These are phyloP conservation scores for Teunomyces lycoperdinae DNA, from an alignment of 805 yeast genomes.

Conservation along the genomic window DNA sequence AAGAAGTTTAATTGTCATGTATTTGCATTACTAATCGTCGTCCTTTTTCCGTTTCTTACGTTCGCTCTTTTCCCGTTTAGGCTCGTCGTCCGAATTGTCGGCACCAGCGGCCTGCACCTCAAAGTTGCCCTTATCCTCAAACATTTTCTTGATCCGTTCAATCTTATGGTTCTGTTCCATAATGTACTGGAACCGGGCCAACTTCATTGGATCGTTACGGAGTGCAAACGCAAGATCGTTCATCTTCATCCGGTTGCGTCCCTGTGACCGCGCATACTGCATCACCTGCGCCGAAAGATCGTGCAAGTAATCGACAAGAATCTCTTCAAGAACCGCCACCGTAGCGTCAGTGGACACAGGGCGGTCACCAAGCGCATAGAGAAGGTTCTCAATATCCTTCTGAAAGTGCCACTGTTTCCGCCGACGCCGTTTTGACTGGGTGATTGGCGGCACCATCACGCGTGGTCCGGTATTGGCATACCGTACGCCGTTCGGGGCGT, in stretches of 20 bases:
- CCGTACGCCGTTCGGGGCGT: background rate
- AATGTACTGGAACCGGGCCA: constrained; percentile 40
- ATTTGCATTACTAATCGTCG: background rate
- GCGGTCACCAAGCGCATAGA: constrained; percentile 42
- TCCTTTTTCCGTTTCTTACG: constrained; percentile 21
- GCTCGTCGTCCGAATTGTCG: constrained; percentile 14
- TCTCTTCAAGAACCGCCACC: constrained; percentile 37
- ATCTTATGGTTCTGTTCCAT: constrained; percentile 36
- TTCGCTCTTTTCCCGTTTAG: background rate
- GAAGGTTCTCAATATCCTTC: constrained; percentile 40
- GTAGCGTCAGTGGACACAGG: constrained; percentile 39
- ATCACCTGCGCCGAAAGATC: constrained; percentile 34
- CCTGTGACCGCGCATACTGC: constrained; percentile 35
- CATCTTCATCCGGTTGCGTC: constrained; percentile 37
- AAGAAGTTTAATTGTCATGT: background rate
- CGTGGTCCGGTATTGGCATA: background rate
- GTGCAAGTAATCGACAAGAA: constrained; percentile 33
- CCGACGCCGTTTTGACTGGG: constrained; percentile 17
- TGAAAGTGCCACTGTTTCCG: constrained; percentile 37
- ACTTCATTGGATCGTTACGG: constrained; percentile 40
- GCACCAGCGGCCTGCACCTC: constrained; percentile 5
- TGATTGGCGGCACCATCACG: constrained; percentile 6
- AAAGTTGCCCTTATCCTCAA: constrained; percentile 26
- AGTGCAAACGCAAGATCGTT: constrained; percentile 42
- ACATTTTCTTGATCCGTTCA: constrained; percentile 39